Conservation (phyloP, 225 moss, liverwort and hornwort species). For the Ulota crispa region DNA sequence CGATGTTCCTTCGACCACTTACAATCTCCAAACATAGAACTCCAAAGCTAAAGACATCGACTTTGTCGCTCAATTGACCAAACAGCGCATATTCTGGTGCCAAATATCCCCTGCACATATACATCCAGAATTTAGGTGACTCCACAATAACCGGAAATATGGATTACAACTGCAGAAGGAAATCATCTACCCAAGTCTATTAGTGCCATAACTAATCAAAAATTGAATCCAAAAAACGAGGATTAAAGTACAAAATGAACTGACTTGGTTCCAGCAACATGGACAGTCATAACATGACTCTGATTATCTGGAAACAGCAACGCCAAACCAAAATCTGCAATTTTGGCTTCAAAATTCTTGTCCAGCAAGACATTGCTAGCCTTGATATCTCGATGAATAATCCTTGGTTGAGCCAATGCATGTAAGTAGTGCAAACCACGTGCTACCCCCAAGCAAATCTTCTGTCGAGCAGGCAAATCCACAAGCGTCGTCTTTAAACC, state of each 20-base stretch:
- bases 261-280: slow-evolving; percentile 35
- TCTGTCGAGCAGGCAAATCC: slow-evolving; percentile 11
- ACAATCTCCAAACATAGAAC: slow-evolving; percentile 29
- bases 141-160: neutral
- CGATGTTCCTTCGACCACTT: slow-evolving; percentile 15
- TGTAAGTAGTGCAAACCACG: slow-evolving; percentile 37
- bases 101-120: slow-evolving; percentile 6
- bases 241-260: neutral
- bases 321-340: slow-evolving; percentile 54
- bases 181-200: accelerated
- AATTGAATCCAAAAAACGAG: neutral
- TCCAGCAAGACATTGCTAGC: slow-evolving; percentile 41
- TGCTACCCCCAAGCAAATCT: slow-evolving; percentile 40
- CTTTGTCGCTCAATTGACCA: slow-evolving; percentile 25
- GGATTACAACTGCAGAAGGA: neutral
- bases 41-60: slow-evolving; percentile 21
- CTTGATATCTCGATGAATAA: slow-evolving; percentile 53
- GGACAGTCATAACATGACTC: slow-evolving; percentile 22
- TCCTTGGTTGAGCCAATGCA: slow-evolving; percentile 33
- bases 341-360: slow-evolving; percentile 36
- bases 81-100: slow-evolving; percentile 6
- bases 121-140: neutral
- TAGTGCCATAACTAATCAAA: neutral
- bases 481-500: neutral
- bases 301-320: slow-evolving; percentile 31